phyloP scores from a whole-genome alignment of 116 monocot genomes.

The Trichopus zeylanicus region DNA sequence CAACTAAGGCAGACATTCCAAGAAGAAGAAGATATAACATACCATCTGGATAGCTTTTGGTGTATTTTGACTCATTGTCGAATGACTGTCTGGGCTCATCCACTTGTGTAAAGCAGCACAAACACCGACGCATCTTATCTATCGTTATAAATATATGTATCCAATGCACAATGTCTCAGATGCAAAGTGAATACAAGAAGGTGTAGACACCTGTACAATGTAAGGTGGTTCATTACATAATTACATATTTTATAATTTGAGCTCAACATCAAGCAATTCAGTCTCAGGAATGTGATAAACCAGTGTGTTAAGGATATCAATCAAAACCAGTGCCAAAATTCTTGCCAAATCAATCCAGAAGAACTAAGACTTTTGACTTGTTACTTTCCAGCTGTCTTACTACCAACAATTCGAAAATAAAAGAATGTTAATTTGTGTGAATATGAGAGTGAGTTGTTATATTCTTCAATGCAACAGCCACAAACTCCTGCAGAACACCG shows the following conservation, averaged over 20 bases:
- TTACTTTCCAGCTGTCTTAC: not conserved
- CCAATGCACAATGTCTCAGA: not conserved
- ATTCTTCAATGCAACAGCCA: too few species aligned
- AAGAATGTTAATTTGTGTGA: not conserved
- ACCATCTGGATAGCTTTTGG: not conserved
- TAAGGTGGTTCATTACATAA: not conserved
- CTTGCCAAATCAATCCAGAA: too few species aligned
- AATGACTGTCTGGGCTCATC: not conserved
- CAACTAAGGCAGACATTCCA: not conserved
- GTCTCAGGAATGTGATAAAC: not conserved
- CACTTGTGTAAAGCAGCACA: not conserved
- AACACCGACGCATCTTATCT: not conserved
- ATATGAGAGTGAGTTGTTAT: too few species aligned
- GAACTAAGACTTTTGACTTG: not conserved
- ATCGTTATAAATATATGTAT: not conserved
- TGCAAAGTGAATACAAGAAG: not conserved
- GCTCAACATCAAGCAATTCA: not conserved
- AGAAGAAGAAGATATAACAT: not conserved
- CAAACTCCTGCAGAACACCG: too few species aligned
- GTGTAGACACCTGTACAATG: not conserved
- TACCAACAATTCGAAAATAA: not conserved
- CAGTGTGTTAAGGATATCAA: too few species aligned
- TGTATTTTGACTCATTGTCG: not conserved
- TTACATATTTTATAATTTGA: not conserved
- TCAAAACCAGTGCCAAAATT: not conserved